Conservation (phyloP, 805 yeast genomes). For the Scheffersomyces stipitis region DNA sequence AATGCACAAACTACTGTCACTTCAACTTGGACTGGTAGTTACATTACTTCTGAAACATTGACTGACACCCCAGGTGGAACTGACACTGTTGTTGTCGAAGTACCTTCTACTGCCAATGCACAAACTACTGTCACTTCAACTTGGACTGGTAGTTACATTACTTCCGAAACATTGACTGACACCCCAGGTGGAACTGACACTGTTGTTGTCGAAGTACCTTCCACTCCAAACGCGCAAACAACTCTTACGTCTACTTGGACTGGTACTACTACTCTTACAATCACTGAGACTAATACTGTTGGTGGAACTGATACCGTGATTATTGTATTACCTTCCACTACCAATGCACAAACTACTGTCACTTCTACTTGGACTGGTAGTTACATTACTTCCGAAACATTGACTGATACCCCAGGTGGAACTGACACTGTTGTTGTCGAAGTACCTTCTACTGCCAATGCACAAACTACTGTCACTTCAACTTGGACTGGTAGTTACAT, state of each 20-base stretch:
- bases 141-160: slow-evolving; percentile 9
- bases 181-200: slow-evolving; percentile 7
- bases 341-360: slow-evolving; percentile 6
- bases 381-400: slow-evolving; percentile 8
- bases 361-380: slow-evolving; percentile 9
- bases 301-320: slow-evolving; percentile 9
- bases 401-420: slow-evolving; percentile 6
- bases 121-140: slow-evolving; percentile 7
- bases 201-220: slow-evolving; percentile 11
- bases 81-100: slow-evolving; percentile 6
- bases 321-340: slow-evolving; percentile 15
- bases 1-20: slow-evolving; percentile 8
- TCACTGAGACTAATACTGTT: slow-evolving; percentile 11
- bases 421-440: slow-evolving; percentile 12
- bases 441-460: slow-evolving; percentile 4
- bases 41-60: too few species aligned
- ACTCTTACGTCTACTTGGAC: slow-evolving; percentile 11
- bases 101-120: slow-evolving; percentile 7
- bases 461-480: too few species aligned
- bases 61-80: slow-evolving; percentile 1
- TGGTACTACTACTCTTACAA: slow-evolving; percentile 8
- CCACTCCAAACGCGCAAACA: slow-evolving; percentile 1
- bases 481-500: too few species aligned
- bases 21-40: slow-evolving; percentile 6
- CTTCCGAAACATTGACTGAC: slow-evolving; percentile 3